Conservation (phyloP, 2,329 filamentous ascomycete genomes). For the Venturia asperata region DNA sequence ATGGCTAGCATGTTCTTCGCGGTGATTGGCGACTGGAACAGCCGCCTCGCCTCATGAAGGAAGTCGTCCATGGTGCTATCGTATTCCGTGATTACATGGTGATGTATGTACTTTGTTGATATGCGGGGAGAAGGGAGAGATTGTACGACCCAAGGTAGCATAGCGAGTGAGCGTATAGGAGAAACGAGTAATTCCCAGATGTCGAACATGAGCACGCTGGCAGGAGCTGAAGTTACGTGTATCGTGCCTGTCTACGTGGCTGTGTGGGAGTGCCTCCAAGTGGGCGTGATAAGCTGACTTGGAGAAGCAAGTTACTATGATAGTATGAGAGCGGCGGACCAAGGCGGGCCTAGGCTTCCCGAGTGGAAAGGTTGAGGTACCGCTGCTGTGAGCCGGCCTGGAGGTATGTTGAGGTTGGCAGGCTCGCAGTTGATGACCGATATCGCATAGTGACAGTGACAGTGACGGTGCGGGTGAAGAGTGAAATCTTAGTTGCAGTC, state of each 20-base stretch:
- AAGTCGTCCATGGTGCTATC: constrained; percentile 44
- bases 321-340: background rate
- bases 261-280: background rate
- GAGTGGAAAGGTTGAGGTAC: background rate
- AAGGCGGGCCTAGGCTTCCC: background rate
- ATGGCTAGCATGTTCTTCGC: constrained; percentile 37
- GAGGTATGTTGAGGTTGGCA: background rate
- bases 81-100: constrained; percentile 35
- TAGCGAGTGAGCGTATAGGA: constrained; percentile 34
- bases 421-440: background rate
- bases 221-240: background rate
- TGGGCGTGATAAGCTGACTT: constrained; percentile 6
- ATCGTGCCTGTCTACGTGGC: background rate
- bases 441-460: constrained; percentile 8
- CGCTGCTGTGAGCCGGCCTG: background rate
- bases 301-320: background rate
- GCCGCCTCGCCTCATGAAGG: constrained; percentile 36
- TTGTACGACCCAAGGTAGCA: constrained; percentile 28
- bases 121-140: constrained; percentile 30
- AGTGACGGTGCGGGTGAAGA: background rate
- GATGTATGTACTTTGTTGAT: constrained; percentile 31
- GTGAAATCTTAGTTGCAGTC: background rate
- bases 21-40: constrained; percentile 40
- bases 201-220: constrained; percentile 30
- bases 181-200: constrained; percentile 34